Percentiles rank a stretch among this genome's conserved stretches.
Conservation (phyloP, 306 rosid genomes). For the Prosopis cineraria region DNA sequence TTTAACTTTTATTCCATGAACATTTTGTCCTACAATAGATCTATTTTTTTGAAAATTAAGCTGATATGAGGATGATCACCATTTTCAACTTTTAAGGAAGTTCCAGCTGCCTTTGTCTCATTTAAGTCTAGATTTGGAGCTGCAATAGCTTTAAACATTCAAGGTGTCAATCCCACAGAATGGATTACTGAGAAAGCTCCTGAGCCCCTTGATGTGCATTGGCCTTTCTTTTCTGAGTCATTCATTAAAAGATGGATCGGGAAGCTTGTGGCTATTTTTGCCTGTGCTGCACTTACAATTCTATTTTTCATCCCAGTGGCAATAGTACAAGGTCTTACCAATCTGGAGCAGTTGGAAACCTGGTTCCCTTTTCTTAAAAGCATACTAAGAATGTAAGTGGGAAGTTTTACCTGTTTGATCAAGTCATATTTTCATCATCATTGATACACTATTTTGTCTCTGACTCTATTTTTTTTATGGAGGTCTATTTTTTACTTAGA, state of each 20-base stretch:
- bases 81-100: conserved; percentile 56
- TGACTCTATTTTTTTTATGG: neutral
- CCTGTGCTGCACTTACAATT: conserved; percentile 53
- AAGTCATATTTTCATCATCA: conserved; percentile 1
- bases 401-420: conserved; percentile 20
- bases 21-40: conserved; percentile 21
- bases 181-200: conserved; percentile 88
- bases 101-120: conserved; percentile 84
- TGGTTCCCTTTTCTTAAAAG: conserved; percentile 71
- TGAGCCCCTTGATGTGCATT: conserved; percentile 79
- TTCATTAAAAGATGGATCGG: conserved; percentile 69
- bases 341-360: conserved; percentile 66
- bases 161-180: conserved; percentile 72
- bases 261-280: conserved; percentile 60
- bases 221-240: conserved; percentile 77
- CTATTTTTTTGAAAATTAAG: conserved; percentile 11
- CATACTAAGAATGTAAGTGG: conserved; percentile 68
- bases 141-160: conserved; percentile 65
- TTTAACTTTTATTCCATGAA: conserved; percentile 1
- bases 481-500: neutral
- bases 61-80: conserved; percentile 30
- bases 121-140: conserved; percentile 86
- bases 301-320: conserved; percentile 78
- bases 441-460: neutral
- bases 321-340: conserved; percentile 75